phyloP scores from a whole-genome alignment of 768 basidiomycete species.

The Pulveroboletus sp. region DNA sequence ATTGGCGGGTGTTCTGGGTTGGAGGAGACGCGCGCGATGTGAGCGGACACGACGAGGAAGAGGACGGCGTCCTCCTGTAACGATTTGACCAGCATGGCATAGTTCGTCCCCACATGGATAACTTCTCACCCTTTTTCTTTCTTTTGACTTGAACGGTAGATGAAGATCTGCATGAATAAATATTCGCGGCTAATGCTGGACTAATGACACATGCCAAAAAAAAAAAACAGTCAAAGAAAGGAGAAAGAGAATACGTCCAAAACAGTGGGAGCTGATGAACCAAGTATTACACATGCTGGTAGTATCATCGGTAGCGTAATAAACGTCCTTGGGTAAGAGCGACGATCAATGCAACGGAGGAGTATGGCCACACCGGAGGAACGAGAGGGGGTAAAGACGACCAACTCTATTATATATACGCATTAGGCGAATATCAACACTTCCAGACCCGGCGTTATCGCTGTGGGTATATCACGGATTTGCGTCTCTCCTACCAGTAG shows the following conservation, averaged over 20 bases:
- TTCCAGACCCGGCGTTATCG: not conserved
- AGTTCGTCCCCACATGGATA: not conserved
- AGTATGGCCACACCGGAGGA: slow-evolving; percentile 7
- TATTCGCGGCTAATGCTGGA: slow-evolving; percentile 16
- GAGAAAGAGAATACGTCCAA: slow-evolving; percentile 11
- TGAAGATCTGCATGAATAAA: slow-evolving; percentile 16
- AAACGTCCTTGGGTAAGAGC: slow-evolving; percentile 11
- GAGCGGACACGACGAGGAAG: slow-evolving; percentile 24
- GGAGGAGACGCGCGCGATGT: slow-evolving; percentile 47
- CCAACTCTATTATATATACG: slow-evolving; percentile 10
- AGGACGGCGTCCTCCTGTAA: slow-evolving; percentile 29
- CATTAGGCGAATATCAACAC: slow-evolving; percentile 13
- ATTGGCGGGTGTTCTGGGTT: slow-evolving; percentile 82
- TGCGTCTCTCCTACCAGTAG: slow-evolving; percentile 26
- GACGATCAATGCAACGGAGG: slow-evolving; percentile 17
- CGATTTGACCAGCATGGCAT: not conserved
- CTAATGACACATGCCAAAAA: slow-evolving; percentile 15
- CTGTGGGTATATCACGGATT: slow-evolving; percentile 19
- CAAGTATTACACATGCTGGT: slow-evolving; percentile 28
- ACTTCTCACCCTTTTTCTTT: not conserved
- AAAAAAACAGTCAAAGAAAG: not conserved
- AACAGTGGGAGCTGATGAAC: slow-evolving; percentile 13
- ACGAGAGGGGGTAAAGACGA: not conserved
- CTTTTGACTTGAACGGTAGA: not conserved
- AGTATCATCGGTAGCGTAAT: slow-evolving; percentile 23